Base-by-base conservation (phyloP, 2,329 filamentous ascomycete genomes). In the Neofusicoccum laricinum region DNA sequence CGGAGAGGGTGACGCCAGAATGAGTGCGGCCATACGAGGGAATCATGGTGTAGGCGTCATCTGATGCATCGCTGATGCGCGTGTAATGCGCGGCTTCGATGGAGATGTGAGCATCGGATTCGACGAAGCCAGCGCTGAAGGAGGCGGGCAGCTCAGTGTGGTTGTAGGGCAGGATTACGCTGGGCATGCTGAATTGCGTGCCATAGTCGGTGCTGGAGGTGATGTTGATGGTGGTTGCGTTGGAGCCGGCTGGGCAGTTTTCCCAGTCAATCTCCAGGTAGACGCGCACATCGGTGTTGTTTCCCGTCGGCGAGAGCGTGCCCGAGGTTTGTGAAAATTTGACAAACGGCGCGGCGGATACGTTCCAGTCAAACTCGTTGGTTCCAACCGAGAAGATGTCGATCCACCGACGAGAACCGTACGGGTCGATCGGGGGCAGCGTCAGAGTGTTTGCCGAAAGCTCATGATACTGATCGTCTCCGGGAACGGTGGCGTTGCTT, bases 401-500 rank as follows among this genome's bases (percentile, higher is more conserved):
- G 57, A 78, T 68, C 71, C 72, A 77, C 61, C 75, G 73, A 46
- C 69, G 69, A 15, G 43, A 6, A 6, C 57, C 36, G 64, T 70
- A 77, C 14, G 76, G 76, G 2, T 73, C 73, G 15, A 76, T 71
- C 25, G 68, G 67, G 0, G 71, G 71, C 0, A 77, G 66, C 43
- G 72, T 70, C 19, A 77, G 69, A 3, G 71, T 73, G 34, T 67
- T 65, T 7, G 69, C 74, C 4, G 83, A 87, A 21, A 80, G 76
- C 21, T 72, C 68, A 70, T 89, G 88, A 74, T 81, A 89, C 65
- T 77, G 80, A 74, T 90, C 87, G 67, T 90, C 88, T 25, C 89
- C 88, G 0, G 88, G 87, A 5, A 90, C 84, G 0, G 86, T 86
- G 0, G 86, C 88, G 67, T 90, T 90, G 66, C 82, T 84, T 1